Evolutionary conservation across 495 filamentous ascomycete species (phyloP).

Genomic region (Evernia prunastri): DNA sequence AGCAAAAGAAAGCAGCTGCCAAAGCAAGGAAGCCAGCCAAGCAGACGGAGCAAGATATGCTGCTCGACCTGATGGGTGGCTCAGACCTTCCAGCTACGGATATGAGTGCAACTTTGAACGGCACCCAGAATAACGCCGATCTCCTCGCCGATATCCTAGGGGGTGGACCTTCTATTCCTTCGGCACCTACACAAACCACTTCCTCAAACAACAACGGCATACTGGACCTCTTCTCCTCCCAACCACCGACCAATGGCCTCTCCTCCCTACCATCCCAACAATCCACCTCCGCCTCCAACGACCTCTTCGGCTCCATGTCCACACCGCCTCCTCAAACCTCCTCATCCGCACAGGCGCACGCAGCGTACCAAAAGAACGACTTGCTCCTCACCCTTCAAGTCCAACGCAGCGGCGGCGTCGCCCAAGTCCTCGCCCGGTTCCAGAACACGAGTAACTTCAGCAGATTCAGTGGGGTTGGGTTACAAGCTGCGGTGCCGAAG

Average conservation of each 20-base stretch:
- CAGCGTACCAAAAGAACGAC: slow-evolving; percentile 79
- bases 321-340: slow-evolving; percentile 44
- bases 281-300: slow-evolving; percentile 40
- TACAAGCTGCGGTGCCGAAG: slow-evolving; percentile 95
- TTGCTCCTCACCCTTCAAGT: slow-evolving; percentile 72
- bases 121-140: slow-evolving; percentile 72
- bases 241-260: slow-evolving; percentile 39
- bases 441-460: slow-evolving; percentile 61
- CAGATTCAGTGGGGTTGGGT: slow-evolving; percentile 59
- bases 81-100: slow-evolving; percentile 52
- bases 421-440: slow-evolving; percentile 77
- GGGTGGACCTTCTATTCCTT: slow-evolving; percentile 48
- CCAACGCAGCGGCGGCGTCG: slow-evolving; percentile 67
- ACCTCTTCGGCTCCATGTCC: slow-evolving; percentile 41
- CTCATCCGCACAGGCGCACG: slow-evolving; percentile 42
- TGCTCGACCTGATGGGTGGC: slow-evolving; percentile 90
- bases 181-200: slow-evolving; percentile 37
- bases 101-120: slow-evolving; percentile 35
- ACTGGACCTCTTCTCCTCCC: slow-evolving; percentile 71
- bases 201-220: slow-evolving; percentile 69
- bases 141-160: slow-evolving; percentile 77
- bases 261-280: slow-evolving; percentile 35
- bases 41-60: slow-evolving; percentile 79
- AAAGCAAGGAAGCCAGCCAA: slow-evolving; percentile 70
- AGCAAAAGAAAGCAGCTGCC: slow-evolving; percentile 63